A percentile compares a stretch with the other conserved stretches of the same genome.
These are phyloP conservation scores for Eucalyptus melliodora DNA, from an alignment of 345 rosid species.

Conservation along the genomic window DNA sequence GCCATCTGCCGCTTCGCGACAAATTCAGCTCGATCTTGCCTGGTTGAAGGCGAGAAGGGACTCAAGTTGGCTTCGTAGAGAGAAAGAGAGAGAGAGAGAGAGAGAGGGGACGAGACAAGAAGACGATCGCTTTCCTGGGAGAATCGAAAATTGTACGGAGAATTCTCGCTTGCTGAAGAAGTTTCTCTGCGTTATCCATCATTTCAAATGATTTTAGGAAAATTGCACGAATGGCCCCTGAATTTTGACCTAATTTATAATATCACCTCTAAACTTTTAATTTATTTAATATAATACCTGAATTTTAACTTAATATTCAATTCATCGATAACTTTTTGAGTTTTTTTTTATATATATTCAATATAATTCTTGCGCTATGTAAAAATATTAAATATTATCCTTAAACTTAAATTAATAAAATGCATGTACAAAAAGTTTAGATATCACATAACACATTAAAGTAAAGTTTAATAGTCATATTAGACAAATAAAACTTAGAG, in stretches of 20 bases:
- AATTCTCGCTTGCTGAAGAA: background rate
- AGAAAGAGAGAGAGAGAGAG: background rate
- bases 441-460: accelerated
- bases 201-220: background rate
- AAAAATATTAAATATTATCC: no score
- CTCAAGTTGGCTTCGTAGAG: background rate
- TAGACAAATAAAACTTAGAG: no score
- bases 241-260: no score
- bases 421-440: accelerated
- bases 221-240: no score
- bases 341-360: background rate
- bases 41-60: background rate
- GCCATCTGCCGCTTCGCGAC: constrained; percentile 16
- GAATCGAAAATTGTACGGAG: background rate
- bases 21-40: background rate
- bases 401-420: no score
- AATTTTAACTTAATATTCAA: no score
- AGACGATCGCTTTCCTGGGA: background rate
- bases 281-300: no score
- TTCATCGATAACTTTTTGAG: no score
- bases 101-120: background rate
- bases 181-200: background rate
- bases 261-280: no score
- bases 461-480: no score
- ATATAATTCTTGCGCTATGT: accelerated